Evolutionary conservation across 805 yeast species (phyloP).

Genomic region (Ogataea paradorogensis): DNA sequence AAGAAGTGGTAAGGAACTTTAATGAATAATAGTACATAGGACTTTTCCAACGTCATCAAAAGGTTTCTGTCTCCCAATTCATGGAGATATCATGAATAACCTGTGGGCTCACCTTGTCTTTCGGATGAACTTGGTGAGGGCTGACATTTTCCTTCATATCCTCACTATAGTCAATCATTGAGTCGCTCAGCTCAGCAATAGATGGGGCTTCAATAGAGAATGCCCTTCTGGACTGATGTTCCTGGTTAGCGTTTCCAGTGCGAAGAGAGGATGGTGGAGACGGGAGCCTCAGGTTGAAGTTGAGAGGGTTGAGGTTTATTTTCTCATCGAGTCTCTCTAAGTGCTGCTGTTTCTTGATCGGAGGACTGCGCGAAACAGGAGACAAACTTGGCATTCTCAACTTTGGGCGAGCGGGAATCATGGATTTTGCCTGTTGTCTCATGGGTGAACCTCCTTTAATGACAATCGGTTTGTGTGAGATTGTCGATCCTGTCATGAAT

Average conservation of each 20-base stretch:
- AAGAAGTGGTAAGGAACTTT: constrained; percentile 42
- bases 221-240: not conserved
- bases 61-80: constrained; percentile 24
- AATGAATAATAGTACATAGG: not conserved
- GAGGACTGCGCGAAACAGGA: constrained; percentile 6
- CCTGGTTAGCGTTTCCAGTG: not conserved
- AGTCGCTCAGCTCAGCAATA: constrained; percentile 30
- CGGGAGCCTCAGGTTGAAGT: constrained; percentile 8
- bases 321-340: not conserved
- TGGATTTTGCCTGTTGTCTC: constrained; percentile 9
- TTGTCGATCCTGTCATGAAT: constrained; percentile 18
- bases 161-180: constrained; percentile 30
- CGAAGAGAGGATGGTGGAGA: constrained; percentile 7
- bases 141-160: constrained; percentile 15
- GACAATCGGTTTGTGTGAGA: constrained; percentile 27
- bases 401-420: constrained; percentile 10
- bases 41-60: constrained; percentile 2
- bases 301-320: constrained; percentile 9
- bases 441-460: constrained; percentile 31
- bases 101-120: not conserved
- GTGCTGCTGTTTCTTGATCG: not conserved
- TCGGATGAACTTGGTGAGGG: not conserved
- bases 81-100: constrained; percentile 14
- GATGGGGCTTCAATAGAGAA: constrained; percentile 2
- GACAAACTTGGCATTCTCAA: constrained; percentile 9